These are phyloP conservation scores for Neofusicoccum laricinum DNA, from an alignment of 2,329 filamentous ascomycete genomes.

Conservation along the genomic window DNA sequence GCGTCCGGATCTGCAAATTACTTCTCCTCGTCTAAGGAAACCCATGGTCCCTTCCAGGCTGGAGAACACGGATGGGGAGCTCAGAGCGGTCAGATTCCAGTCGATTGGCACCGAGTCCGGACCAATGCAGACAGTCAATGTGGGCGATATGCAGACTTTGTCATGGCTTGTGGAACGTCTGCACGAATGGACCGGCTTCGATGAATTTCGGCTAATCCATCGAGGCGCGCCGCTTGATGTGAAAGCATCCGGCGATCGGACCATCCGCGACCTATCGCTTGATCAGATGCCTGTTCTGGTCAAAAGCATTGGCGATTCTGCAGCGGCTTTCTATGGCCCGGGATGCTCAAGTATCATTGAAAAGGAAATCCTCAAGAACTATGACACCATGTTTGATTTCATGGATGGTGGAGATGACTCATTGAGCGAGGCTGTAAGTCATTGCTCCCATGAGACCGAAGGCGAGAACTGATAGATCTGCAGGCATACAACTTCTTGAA, in stretches of 20 bases:
- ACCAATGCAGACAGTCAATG: constrained; percentile 59
- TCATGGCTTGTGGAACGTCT: constrained; percentile 59
- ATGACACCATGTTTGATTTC: constrained; percentile 78
- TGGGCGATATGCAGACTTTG: constrained; percentile 68
- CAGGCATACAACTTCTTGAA: constrained; percentile 35
- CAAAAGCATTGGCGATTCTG: not conserved
- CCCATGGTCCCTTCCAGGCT: constrained; percentile 48
- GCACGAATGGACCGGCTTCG: constrained; percentile 68
- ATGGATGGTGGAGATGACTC: constrained; percentile 65
- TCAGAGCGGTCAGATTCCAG: constrained; percentile 69
- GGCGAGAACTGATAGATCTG: constrained; percentile 18
- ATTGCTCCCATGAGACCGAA: not conserved
- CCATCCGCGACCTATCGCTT: constrained; percentile 67
- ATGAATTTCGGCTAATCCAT: constrained; percentile 71
- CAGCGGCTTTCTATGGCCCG: not conserved
- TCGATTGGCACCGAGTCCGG: constrained; percentile 62
- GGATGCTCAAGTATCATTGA: constrained; percentile 54
- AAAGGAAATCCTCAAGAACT: constrained; percentile 75
- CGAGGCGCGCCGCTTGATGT: constrained; percentile 45
- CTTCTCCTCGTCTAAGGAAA: not conserved
- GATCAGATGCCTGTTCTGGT: constrained; percentile 25
- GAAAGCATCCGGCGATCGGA: constrained; percentile 46
- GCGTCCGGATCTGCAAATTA: not conserved
- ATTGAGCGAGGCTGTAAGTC: constrained; percentile 27
- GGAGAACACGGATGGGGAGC: constrained; percentile 58